These are phyloP conservation scores for Papiliotrema nemorosa DNA, from an alignment of 1,284 basidiomycete species.

Conservation along the genomic window DNA sequence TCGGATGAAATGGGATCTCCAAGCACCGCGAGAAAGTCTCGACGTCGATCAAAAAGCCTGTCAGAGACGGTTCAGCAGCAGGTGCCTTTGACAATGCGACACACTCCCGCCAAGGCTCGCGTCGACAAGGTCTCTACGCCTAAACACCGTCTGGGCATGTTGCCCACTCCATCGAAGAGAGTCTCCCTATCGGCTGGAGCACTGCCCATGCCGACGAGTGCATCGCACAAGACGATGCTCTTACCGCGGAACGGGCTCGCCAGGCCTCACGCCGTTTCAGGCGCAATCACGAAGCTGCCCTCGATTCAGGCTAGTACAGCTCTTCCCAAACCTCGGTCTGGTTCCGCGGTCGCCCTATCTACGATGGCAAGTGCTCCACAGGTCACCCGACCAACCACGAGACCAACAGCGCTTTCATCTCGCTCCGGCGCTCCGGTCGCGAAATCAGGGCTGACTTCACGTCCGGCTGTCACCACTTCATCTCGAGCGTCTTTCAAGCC, in stretches of 20 bases:
- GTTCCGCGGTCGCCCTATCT: no score
- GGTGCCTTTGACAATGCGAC: neutral
- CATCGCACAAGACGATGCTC: neutral
- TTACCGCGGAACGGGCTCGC: neutral
- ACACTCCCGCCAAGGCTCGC: neutral
- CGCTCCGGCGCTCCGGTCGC: no score
- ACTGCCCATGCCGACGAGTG: neutral
- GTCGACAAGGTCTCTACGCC: neutral
- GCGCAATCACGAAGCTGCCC: neutral
- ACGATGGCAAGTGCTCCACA: no score
- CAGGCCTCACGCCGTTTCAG: neutral
- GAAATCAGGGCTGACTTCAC: no score
- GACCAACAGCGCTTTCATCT: no score
- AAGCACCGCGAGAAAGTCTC: neutral
- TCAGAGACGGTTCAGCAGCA: neutral
- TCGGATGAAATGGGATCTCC: neutral
- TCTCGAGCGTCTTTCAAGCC: no score
- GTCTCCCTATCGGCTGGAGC: slow-evolving; percentile 3
- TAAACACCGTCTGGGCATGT: neutral
- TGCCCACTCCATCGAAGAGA: neutral
- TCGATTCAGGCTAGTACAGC: no score
- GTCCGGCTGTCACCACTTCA: no score
- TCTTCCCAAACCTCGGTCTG: no score
- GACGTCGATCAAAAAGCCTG: slow-evolving; percentile 6
- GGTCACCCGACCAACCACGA: no score